Evolutionary conservation across 202 grass and related monocot species (phyloP), one percentile per base, ranked within the genome.

Genomic region (Elaeis oleifera): DNA sequence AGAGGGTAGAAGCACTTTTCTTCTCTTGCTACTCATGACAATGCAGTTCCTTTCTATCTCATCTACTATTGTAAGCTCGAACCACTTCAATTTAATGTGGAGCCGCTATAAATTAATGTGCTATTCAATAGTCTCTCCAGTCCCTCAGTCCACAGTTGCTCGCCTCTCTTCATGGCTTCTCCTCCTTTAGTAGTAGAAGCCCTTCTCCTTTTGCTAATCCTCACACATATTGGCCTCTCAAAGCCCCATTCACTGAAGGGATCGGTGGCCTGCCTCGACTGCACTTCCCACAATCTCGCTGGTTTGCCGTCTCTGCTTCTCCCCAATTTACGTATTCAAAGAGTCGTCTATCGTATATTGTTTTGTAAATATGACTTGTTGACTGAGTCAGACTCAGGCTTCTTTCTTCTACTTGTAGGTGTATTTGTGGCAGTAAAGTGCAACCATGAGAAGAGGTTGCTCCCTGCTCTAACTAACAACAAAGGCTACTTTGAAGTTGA

Each of bases 351-450:
- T 31, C 28, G 36, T 44, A 13, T 44, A 44, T 44, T 14, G 36
- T 44, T 2, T 9, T 13, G 9, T 44, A 44, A 9, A 13, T 44
- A 14, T 44, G 8, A 44, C 2, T 44, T 44, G 36, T 44, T 44
- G 11, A 44, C 32, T 39, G 32, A 39, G 32, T 39, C 2, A 13
- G 36, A 14, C 36, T 44, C 0, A 44, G 2, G 36, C 8, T 44
- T 44, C 36, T 44, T 44, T 44, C 36, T 44, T 44, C 11, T 44
- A 44, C 36, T 2, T 14, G 36, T 61, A 83, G 75, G 75, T 39
- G 71, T 79, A 16, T 71, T 75, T 5, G 75, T 83, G 13, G 71
- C 65, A 24, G 75, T 83, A 27, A 65, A 32, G 56, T 83, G 81
- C 73, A 8, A 51, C 23, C 62, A 4, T 54, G 17, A 15, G 27